Base-by-base conservation (phyloP, 352 stramenopile genomes). In the Elongisporangium undulatum region DNA sequence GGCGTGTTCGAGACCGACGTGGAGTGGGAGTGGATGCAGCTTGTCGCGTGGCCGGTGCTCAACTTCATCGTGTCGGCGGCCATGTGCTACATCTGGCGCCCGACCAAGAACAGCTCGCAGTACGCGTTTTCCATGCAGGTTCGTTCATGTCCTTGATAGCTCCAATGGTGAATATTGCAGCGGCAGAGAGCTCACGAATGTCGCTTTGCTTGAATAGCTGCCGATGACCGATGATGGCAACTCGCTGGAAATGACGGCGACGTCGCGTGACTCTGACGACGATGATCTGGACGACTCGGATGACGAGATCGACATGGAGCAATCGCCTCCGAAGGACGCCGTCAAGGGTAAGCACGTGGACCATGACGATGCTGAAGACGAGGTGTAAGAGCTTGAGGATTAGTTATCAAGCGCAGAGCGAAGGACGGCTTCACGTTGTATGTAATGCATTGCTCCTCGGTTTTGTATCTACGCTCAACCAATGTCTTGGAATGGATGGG, bases 61-160 rank as follows among this genome's bases (percentile, higher is more conserved):
- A 96, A 97, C 68, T 97, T 97, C 56, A 93, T 75, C 2, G 87
- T 97, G 16, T 92, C 89, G 56, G 71, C 82, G 13, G 85, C 90
- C 1, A 95, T 97, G 80, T 91, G 87, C 58, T 73, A 93, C 58
- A 96, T 97, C 58, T 97, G 90, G 90, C 80, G 87, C 13, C 90
- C 90, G 3, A 95, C 85, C 0, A 72, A 89, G 58, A 92, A 87
- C 63, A 92, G 80, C 55, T 94, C 86, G 17, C 84, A 94, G 64
- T 90, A 90, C 68, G 86, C 86, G 23, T 93, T 88, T 62, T 94
- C 86, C 15, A 92, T 91, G 71, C 85, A 89, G 76, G 78, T 88
- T 70, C 23, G 71, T 52, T 56, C 20, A 19, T 53, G 62, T 10
- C 10, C 3, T 56, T 22, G 23, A 57, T 29, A 24, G 3, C 15